Base-by-base conservation (phyloP, 192 early-diverging fungal species). In the Gigaspora rosea region DNA sequence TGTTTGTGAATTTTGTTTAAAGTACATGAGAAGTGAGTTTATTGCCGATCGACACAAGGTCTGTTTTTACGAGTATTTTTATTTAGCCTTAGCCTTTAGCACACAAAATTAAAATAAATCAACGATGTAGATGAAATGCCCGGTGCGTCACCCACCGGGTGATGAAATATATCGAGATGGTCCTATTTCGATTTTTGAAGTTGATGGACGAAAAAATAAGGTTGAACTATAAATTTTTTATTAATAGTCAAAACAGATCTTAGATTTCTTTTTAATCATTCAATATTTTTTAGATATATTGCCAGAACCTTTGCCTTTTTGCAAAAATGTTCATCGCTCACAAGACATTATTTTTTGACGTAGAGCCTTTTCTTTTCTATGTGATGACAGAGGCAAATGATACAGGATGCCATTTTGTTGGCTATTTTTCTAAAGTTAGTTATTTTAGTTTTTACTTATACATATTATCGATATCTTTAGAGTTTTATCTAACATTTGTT, bases 291-390 rank as follows among this genome's bases (percentile, higher is more conserved):
- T 64, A 93, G 88, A 86, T 97, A 18, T 99, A 98, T 75, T 98
- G 97, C 85, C 97, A 98, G 80, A 98, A 97, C 82, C 85, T 99
- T 36, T 99, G 97, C 74, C 87, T 99, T 13, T 80, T 99, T 33
- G 93, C 95, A 54, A 99, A 99, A 79, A 94, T 96, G 92, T 99
- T 98, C 81, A 81, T 99, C 18, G 96, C 97, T 86, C 94, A 95
- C 80, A 99, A 99, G 78, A 98, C 97, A 4, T 84, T 98, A 22
- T 98, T 96, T 79, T 99, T 97, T 79, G 97, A 98, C 73, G 91
- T 97, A 3, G 97, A 99, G 74, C 96, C 97, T 13, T 99, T 98
- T 80, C 83, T 98, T 46, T 99, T 99, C 76, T 99, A 99, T 77
- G 86, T 99, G 20, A 87, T 99, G 86, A 95, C 94, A 3, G 96